Evolutionary conservation across 75 land plant genomes (phyloP), one percentile per base, ranked within the genome.

Genomic region (Cunninghamia lanceolata): DNA sequence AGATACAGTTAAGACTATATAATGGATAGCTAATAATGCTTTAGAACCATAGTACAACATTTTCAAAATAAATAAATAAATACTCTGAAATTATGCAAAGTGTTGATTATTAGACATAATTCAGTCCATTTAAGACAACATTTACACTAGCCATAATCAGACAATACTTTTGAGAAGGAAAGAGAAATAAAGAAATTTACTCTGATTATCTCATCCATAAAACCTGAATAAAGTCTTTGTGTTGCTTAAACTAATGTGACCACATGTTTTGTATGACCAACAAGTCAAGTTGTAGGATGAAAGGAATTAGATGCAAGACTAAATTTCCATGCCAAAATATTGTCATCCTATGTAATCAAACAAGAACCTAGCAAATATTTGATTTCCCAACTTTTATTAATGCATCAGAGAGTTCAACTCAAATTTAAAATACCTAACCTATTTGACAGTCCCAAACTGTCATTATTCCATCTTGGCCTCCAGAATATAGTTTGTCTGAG

Each of bases 361-460:
- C 1, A 76, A n/a, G 42, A 50, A 45, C 47, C 47, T 9, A 0
- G 0, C 47, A 45, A 45, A 45, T 45, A 45, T 45, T 45, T 45
- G 0, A 45, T 45, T 45, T 9, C n/a, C n/a, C n/a, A n/a, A n/a
- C n/a, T n/a, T n/a, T n/a, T n/a, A n/a, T n/a, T n/a, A n/a, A n/a
- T n/a, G 19, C 83, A n/a, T 15, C 17, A 3, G 25, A 14, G 21
- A 15, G 73, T 19, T 74, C 2, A n/a, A 85, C 45, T 59, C 25
- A 43, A 87, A 46, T 11, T 54, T 28, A 14, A 77, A 9, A 36
- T 91, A 90, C 99, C 99, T 95, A 87, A n/a, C 99, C 99, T 56
- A 96, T 90, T 74, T 91, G 91, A 86, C 97, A 94, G 81, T 98
- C 98, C 99, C 99, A 98, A 43, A 94, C 90, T 75, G 92, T 91